A percentile compares a stretch with the other conserved stretches of the same genome.
These are phyloP conservation scores for Wallemia mellicola DNA, from an alignment of 1,284 basidiomycete species.

Conservation along the genomic window DNA sequence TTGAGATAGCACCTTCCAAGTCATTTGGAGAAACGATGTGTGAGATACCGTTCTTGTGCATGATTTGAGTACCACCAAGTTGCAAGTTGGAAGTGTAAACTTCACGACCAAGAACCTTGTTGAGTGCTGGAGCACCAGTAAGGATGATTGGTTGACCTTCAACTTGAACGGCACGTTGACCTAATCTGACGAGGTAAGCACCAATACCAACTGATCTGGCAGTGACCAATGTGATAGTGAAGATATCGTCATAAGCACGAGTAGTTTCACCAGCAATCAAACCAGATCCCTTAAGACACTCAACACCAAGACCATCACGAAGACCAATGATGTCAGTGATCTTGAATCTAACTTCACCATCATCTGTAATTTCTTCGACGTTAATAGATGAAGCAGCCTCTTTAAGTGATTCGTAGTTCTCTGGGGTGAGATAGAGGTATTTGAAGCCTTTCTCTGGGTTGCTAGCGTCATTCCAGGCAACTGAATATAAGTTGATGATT, in stretches of 20 bases:
- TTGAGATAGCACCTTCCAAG: slow-evolving; percentile 70
- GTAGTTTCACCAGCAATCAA: slow-evolving; percentile 97
- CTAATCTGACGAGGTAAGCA: slow-evolving; percentile 90
- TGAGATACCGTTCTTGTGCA: slow-evolving; percentile 98
- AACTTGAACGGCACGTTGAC: slow-evolving; percentile 92
- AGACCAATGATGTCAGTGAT: slow-evolving; percentile 89
- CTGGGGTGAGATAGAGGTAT: slow-evolving; percentile 78
- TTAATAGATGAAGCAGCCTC: slow-evolving; percentile 42
- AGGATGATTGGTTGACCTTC: slow-evolving; percentile 98
- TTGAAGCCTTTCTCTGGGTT: slow-evolving; percentile 82
- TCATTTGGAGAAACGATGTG: slow-evolving; percentile 85
- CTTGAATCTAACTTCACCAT: slow-evolving; percentile 66
- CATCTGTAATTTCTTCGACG: slow-evolving; percentile 53
- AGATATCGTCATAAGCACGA: slow-evolving; percentile 92
- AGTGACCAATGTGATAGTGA: slow-evolving; percentile 95
- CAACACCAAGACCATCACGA: slow-evolving; percentile 92
- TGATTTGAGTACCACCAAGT: slow-evolving; percentile 94
- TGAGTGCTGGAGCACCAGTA: slow-evolving; percentile 83
- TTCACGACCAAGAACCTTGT: slow-evolving; percentile 96
- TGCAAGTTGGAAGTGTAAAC: slow-evolving; percentile 97
- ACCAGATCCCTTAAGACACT: slow-evolving; percentile 81
- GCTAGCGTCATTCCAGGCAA: slow-evolving; percentile 54
- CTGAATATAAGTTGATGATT: slow-evolving; percentile 59
- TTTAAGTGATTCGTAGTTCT: slow-evolving; percentile 52
- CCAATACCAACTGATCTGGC: slow-evolving; percentile 97